Percentiles rank a stretch among this genome's conserved stretches.
Evolutionary conservation across 2,329 filamentous ascomycete genomes (phyloP).

Genomic region (Nemania sp.): DNA sequence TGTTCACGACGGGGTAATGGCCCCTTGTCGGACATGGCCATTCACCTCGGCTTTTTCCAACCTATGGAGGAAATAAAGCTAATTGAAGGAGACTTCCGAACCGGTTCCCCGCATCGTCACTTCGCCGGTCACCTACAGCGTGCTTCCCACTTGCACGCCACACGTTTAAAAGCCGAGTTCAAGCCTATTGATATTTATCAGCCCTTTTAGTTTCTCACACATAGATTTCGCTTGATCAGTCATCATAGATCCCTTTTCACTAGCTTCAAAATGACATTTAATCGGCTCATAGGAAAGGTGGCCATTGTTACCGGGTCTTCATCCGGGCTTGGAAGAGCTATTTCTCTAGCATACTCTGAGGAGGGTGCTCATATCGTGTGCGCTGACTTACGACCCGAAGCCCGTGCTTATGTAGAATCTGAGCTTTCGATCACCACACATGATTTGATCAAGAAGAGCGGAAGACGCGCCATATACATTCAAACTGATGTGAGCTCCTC

Average conservation of each 20-base stretch:
- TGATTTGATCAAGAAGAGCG: slow-evolving; percentile 53
- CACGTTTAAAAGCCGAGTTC: background rate
- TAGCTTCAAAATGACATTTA: background rate
- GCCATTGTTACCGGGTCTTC: slow-evolving; percentile 61
- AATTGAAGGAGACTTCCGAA: background rate
- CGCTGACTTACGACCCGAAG: slow-evolving; percentile 53
- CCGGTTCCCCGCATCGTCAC: background rate
- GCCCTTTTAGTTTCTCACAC: background rate
- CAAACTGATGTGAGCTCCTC: slow-evolving; percentile 57
- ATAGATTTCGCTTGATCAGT: background rate
- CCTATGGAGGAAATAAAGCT: background rate
- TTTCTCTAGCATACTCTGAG: slow-evolving; percentile 56
- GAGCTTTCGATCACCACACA: slow-evolving; percentile 52
- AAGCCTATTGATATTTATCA: background rate
- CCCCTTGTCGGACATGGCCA: background rate
- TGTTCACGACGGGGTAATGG: background rate
- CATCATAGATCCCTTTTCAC: background rate
- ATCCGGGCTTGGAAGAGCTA: slow-evolving; percentile 60
- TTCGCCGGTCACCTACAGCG: background rate
- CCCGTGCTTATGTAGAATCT: slow-evolving; percentile 43
- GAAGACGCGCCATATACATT: slow-evolving; percentile 57
- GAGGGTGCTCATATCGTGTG: slow-evolving; percentile 59
- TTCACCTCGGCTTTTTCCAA: background rate
- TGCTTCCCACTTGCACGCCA: background rate
- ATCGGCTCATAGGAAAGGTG: slow-evolving; percentile 46